Base-by-base conservation (phyloP, 768 basidiomycete genomes). In the Paxillus involutus region DNA sequence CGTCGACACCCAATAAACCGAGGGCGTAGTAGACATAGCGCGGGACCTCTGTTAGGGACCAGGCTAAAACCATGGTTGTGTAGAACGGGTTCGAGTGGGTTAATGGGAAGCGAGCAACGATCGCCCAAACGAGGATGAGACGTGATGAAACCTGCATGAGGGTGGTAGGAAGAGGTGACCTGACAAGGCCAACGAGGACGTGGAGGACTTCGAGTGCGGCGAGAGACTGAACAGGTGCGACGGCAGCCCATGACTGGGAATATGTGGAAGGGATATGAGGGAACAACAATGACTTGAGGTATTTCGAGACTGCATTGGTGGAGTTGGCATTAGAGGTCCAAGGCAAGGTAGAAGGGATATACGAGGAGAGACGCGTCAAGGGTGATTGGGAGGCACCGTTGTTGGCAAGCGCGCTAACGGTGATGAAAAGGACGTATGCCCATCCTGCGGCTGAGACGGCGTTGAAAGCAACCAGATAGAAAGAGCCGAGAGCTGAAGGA, bases 11-110 rank as follows among this genome's bases (percentile, higher is more conserved):
- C 40, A 90, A 57, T 5, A 96, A 79, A 41, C 75, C 77, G 63
- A 78, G 73, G 2, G 88, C 86, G 70, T 98, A 99, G 77, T 88
- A 96, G 9, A 83, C 67, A 73, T 98, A 98, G 30, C 97, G 91
- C 52, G 95, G 84, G 44, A 95, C 83, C 72, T 99, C 97, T 14
- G 94, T 91, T 47, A 86, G 56, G 0, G 91, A 88, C 97, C 97
- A 98, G 0, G 95, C 89, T 56, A 96, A 71, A 50, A 98, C 81
- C 93, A 98, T 96, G 47, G 88, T 85, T 6, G 91, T 82, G 75
- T 91, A 98, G 26, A 94, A 66, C 4, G 97, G 91, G 64, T 83
- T 86, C 4, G 76, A 66, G 58, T 83, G 88, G 26, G 89, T 89
- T 54, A 59, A 52, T 24, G 63, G 39, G 47, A 63, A 67, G 56